These are phyloP conservation scores for Purshia tridentata DNA, from an alignment of 306 rosid species.

Conservation along the genomic window DNA sequence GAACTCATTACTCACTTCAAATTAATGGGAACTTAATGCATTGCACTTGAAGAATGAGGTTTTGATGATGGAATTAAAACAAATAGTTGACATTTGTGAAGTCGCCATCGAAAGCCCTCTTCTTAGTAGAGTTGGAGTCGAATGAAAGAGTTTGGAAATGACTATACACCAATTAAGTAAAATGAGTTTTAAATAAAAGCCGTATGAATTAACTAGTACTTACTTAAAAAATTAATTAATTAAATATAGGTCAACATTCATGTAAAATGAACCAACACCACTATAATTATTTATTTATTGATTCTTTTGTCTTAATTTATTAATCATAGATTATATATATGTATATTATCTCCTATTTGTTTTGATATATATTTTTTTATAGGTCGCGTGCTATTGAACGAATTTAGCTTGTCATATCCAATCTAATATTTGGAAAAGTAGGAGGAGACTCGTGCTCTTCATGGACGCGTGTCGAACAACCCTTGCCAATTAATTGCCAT, in stretches of 20 bases:
- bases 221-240: background rate
- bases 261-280: background rate
- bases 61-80: conserved; percentile 5
- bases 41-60: background rate
- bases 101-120: conserved; percentile 11
- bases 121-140: conserved; percentile 21
- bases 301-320: conserved; percentile 7
- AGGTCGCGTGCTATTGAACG: conserved; percentile 38
- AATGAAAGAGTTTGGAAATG: conserved; percentile 22
- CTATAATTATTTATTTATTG: background rate
- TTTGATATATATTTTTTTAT: background rate
- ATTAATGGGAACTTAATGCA: too few species aligned
- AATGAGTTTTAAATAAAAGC: background rate
- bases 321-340: background rate
- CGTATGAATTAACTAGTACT: background rate
- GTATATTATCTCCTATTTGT: too few species aligned
- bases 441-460: conserved; percentile 12
- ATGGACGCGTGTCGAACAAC: conserved; percentile 16
- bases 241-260: background rate
- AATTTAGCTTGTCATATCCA: conserved; percentile 27
- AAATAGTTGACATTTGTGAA: conserved; percentile 24
- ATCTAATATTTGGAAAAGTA: conserved; percentile 14
- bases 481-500: conserved; percentile 1
- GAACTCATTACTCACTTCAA: too few species aligned
- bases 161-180: conserved; percentile 8